These are phyloP conservation scores for Cladobotryum mycophilum DNA, from an alignment of 2,329 filamentous ascomycete species.

Conservation along the genomic window DNA sequence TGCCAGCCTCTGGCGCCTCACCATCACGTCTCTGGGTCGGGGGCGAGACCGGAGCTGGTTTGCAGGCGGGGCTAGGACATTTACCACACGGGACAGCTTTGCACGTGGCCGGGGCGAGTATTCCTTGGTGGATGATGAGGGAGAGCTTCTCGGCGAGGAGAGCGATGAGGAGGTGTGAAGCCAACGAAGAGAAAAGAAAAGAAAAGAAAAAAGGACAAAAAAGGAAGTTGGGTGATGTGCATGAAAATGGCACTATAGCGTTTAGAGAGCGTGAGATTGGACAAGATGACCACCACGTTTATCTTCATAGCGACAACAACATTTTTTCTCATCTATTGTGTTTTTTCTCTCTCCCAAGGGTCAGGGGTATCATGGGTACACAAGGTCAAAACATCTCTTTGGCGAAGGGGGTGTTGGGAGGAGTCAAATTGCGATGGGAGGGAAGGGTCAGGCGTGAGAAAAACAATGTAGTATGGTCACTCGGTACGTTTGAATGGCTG, in stretches of 20 bases:
- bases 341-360: background rate
- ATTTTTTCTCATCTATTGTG: background rate
- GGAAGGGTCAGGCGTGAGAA: too few relatives aligned
- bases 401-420: too few relatives aligned
- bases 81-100: conserved; percentile 85
- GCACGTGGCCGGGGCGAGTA: conserved; percentile 84
- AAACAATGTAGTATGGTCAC: too few relatives aligned
- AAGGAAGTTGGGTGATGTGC: conserved; percentile 4
- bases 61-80: conserved; percentile 59
- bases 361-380: too few relatives aligned
- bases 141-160: conserved; percentile 87
- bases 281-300: conserved; percentile 1
- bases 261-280: background rate
- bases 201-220: background rate
- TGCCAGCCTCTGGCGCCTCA: conserved; percentile 65
- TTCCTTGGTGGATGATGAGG: conserved; percentile 82
- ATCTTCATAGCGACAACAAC: background rate
- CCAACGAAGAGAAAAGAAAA: background rate
- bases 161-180: conserved; percentile 74
- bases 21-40: conserved; percentile 44
- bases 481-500: too few relatives aligned
- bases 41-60: conserved; percentile 44
- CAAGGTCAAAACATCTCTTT: too few relatives aligned
- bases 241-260: background rate
- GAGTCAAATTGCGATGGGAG: too few relatives aligned